Percentiles rank a stretch among this genome's conserved stretches.
These are phyloP conservation scores for Lophium mytilinum DNA, from an alignment of 495 filamentous ascomycete species.

Conservation along the genomic window DNA sequence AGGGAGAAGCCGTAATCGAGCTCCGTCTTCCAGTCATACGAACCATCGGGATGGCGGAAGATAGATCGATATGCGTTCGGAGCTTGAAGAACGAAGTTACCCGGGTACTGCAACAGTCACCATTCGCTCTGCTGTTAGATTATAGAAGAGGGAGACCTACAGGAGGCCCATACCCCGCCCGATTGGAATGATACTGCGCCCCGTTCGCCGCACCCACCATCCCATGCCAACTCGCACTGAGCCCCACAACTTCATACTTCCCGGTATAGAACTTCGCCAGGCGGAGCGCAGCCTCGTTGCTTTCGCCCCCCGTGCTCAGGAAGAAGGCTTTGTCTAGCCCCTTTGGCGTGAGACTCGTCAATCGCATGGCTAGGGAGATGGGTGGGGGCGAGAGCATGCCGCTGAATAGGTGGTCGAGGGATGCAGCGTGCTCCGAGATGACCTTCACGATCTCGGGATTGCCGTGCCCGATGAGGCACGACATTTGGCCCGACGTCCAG, in stretches of 20 bases:
- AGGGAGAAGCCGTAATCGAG: constrained; percentile 47
- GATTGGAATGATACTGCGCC: constrained; percentile 42
- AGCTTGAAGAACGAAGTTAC: constrained; percentile 41
- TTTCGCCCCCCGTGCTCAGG: constrained; percentile 47
- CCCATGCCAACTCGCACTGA: constrained; percentile 48
- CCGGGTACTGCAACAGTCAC: constrained; percentile 21
- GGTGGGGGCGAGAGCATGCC: constrained; percentile 49
- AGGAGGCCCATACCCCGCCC: constrained; percentile 38
- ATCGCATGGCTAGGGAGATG: constrained; percentile 38
- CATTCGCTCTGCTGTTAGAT: background rate
- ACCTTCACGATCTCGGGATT: constrained; percentile 48
- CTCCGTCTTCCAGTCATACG: constrained; percentile 51
- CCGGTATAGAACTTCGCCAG: constrained; percentile 51
- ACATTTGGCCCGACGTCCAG: constrained; percentile 48
- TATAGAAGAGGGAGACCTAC: constrained; percentile 17
- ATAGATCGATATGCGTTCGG: constrained; percentile 48
- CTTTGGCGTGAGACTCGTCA: constrained; percentile 38
- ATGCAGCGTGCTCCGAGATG: constrained; percentile 35
- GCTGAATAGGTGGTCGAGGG: constrained; percentile 48
- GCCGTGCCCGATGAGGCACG: constrained; percentile 48
- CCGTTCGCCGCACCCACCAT: constrained; percentile 38
- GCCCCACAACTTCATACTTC: constrained; percentile 48
- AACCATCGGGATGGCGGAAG: constrained; percentile 43
- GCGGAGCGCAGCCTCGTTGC: constrained; percentile 47
- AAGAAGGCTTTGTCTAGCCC: constrained; percentile 48